Base-by-base conservation (phyloP, 2,329 filamentous ascomycete species). In the Fusarium coicis region DNA sequence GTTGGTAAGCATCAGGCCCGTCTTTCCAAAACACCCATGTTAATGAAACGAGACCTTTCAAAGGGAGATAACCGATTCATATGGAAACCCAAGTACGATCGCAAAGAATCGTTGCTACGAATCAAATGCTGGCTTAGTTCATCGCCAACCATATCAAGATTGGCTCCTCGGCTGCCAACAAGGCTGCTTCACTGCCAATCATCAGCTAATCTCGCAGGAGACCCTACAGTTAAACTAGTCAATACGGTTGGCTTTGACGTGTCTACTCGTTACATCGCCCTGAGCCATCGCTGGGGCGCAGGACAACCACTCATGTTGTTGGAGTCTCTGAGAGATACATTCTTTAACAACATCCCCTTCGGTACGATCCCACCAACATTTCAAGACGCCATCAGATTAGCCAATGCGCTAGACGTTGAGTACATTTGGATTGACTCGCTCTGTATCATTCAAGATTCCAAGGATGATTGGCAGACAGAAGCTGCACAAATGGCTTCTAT, bases 391-490 rank as follows among this genome's bases (percentile, higher is more conserved):
- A 73, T 73, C 19, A 62, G n/a, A 21, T 26, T 74, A 8, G 26
- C 64, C 15, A 66, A 59, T 4, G 34, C 57, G 3, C 39, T 74
- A 11, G 64, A 34, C 7, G 50, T 74, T 7, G 63, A 66, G 14
- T 74, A 74, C 12, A 28, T 74, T 7, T 74, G 72, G 72, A 74
- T 74, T 28, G 72, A 74, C 23, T 74, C 71, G 5, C 63, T 74
- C 21, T 74, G 71, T 9, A 74, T 74, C 39, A 69, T 72, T 7
- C 72, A 74, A 39, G 72, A 74, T 46, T 74, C 68, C 28, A 65
- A 72, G 34, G 49, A 74, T n/a, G 72, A 74, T 30, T 74, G 72
- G 72, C 43, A 72, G 30, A 21, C 44, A 5, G 72, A 74, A 56
- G 71, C 72, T 30, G 55, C 68, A 18, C 58, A 64, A 40, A 74